Base-by-base conservation (phyloP, 345 rosid species). In the Fremontodendron californicum region DNA sequence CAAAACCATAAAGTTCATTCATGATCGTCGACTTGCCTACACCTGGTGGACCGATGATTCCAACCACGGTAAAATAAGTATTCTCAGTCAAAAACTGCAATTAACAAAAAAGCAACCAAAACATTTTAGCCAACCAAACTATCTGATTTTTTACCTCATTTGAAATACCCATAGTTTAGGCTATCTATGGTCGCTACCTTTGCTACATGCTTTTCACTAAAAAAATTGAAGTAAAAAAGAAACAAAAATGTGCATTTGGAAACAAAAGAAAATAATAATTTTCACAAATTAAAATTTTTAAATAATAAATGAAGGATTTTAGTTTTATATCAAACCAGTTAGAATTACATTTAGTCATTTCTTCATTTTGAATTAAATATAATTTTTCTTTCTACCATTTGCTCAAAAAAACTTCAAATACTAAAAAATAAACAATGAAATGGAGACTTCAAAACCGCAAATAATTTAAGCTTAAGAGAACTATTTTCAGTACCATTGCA, bases 1-100 rank as follows among this genome's bases (percentile, higher is more conserved):
- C 94, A 78, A 88, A 88, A 65, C 96, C 93, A 77, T 93, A 93
- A 74, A 93, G 88, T 76, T 90, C 90, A 80, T 93, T 91, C 96
- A 91, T 84, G 71, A 93, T 87, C 3, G 92, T 89, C 3, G 97
- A 93, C 81, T 93, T 93, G 64, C 97, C 96, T 16, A 81, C 96
- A 37, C 97, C 97, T 1, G 89, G 83, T 3, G 88, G 91, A 46
- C 97, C 96, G 39, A 93, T 91, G 80, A 93, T 89, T 33, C 96
- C 97, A 40, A 93, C 87, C 81, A 93, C 97, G 39, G 87, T 90
- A 81, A 93, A 91, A 57, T 93, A 94, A 12, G 94, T 87, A 84
- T 93, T 93, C 86, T 93, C 96, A 4, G 93, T 93, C 77, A 93
- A 82, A 78, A 93, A 93, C 97, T 92, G 87, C 82, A 74, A 57